Conservation (phyloP, 2,329 filamentous ascomycete genomes). For the Stagonosporopsis chrysanthemi region DNA sequence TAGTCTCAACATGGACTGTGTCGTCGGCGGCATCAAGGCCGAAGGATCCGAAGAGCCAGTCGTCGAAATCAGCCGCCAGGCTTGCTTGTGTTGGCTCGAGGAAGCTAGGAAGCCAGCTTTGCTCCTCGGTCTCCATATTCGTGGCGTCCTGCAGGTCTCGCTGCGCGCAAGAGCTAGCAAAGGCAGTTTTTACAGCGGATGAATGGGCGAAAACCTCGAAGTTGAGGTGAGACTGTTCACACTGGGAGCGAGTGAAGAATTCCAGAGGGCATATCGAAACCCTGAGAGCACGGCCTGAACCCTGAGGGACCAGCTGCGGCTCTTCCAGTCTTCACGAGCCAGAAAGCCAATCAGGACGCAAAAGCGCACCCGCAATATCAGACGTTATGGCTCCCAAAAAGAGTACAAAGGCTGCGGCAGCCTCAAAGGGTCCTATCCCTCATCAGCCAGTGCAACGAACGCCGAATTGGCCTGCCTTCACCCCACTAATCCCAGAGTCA, state of each 20-base stretch:
- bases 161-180: background rate
- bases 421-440: conserved; percentile 2
- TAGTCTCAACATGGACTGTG: background rate
- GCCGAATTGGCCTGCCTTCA: conserved; percentile 75
- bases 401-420: conserved; percentile 31
- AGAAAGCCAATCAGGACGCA: background rate
- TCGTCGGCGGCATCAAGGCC: background rate
- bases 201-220: background rate
- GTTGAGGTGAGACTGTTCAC: too few species aligned
- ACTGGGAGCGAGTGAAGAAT: background rate
- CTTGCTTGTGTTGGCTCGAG: background rate
- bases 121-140: background rate
- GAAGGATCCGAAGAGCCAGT: background rate
- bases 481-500: conserved; percentile 70
- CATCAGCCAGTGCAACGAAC: conserved; percentile 27
- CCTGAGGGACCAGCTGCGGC: background rate
- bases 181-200: background rate
- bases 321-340: background rate
- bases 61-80: background rate
- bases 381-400: conserved; percentile 43
- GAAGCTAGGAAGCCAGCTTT: background rate
- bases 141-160: background rate
- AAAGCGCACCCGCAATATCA: background rate
- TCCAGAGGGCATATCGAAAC: background rate
- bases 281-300: background rate